Percentiles rank a stretch among this genome's conserved stretches.
These are phyloP conservation scores for Aspergillus sp. DNA, from an alignment of 2,329 filamentous ascomycete genomes.

Conservation along the genomic window DNA sequence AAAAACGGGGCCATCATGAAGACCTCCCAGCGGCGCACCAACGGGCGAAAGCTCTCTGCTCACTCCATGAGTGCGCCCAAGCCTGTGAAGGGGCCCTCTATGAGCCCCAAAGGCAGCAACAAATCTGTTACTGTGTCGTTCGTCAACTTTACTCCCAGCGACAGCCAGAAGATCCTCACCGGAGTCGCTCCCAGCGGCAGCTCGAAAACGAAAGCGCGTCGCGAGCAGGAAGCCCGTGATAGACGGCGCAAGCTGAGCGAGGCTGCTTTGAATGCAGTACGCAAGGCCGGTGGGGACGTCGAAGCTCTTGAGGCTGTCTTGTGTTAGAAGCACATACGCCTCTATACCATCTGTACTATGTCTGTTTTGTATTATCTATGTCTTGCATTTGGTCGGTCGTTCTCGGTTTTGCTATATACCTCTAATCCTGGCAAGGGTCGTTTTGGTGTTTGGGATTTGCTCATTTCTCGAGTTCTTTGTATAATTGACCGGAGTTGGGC, in stretches of 20 bases:
- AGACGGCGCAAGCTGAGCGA: constrained; percentile 54
- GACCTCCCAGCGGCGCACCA: constrained; percentile 34
- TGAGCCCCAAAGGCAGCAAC: constrained; percentile 29
- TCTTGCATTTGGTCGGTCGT: constrained; percentile 5
- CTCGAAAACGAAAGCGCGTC: constrained; percentile 88
- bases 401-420: background rate
- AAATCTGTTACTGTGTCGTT: constrained; percentile 60
- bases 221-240: constrained; percentile 84
- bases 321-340: constrained; percentile 22
- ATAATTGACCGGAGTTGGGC: constrained; percentile 9
- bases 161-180: constrained; percentile 74
- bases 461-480: background rate
- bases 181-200: constrained; percentile 90
- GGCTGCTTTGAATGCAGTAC: constrained; percentile 42
- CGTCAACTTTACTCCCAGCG: constrained; percentile 84
- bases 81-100: constrained; percentile 29
- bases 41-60: constrained; percentile 40
- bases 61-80: constrained; percentile 31
- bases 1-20: constrained; percentile 28
- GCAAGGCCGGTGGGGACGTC: constrained; percentile 45
- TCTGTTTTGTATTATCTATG: constrained; percentile 11
- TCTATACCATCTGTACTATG: constrained; percentile 4
- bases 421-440: constrained; percentile 25
- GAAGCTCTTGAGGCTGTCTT: constrained; percentile 42
- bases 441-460: constrained; percentile 18